A percentile compares a stretch with the other conserved stretches of the same genome.
phyloP scores from a whole-genome alignment of 1,284 basidiomycete genomes.

The Cutaneotrichosporon dermatis region DNA sequence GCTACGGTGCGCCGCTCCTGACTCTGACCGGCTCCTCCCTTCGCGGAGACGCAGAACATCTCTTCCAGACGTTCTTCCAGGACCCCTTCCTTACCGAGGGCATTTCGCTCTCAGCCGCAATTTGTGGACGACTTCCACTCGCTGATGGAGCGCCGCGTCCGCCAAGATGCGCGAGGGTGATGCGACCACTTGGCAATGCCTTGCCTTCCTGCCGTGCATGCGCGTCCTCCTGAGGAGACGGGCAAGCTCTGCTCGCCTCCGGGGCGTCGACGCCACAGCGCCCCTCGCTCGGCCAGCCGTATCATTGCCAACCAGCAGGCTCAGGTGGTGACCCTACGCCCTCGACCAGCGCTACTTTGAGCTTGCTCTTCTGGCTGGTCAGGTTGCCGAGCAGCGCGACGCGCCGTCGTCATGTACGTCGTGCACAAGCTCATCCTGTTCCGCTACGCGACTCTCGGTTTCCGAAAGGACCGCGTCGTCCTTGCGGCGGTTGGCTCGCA shows the following conservation, averaged over 20 bases:
- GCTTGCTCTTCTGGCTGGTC: constrained; percentile 32
- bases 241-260: constrained; percentile 38
- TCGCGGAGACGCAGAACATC: constrained; percentile 37
- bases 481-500: constrained; percentile 33
- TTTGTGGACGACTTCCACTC: constrained; percentile 35
- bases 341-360: constrained; percentile 45
- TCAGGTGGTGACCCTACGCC: constrained; percentile 31
- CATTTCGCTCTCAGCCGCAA: constrained; percentile 37
- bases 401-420: constrained; percentile 40
- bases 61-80: constrained; percentile 41
- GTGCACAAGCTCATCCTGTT: constrained; percentile 41
- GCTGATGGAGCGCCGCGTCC: constrained; percentile 26
- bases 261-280: constrained; percentile 14
- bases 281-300: constrained; percentile 21
- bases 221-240: constrained; percentile 42
- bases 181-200: constrained; percentile 41
- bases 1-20: constrained; percentile 32
- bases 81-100: constrained; percentile 45
- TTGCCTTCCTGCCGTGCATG: constrained; percentile 33
- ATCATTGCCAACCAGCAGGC: constrained; percentile 21
- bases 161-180: constrained; percentile 31
- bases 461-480: constrained; percentile 26
- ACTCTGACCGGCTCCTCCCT: constrained; percentile 36
- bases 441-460: constrained; percentile 36
- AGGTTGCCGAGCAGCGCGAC: constrained; percentile 38